A percentile compares a stretch with the other conserved stretches of the same genome.
phyloP scores from a whole-genome alignment of 768 basidiomycete genomes.

The Brasilioporus rufonigricans region DNA sequence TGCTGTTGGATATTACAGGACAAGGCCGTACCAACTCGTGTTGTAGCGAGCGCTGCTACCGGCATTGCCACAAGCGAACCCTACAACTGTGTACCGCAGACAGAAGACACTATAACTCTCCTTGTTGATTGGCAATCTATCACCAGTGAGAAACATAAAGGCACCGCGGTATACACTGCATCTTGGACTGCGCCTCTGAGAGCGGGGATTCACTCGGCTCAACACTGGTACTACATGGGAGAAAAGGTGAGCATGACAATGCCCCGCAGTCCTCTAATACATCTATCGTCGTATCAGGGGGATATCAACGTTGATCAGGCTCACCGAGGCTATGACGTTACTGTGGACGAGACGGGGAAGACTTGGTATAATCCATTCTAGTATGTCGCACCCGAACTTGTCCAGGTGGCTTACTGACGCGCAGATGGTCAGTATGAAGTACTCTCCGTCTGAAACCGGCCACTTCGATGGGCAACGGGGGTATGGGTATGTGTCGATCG shows the following conservation, averaged over 20 bases:
- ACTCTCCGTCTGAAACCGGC: conserved; percentile 86
- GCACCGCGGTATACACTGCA: conserved; percentile 90
- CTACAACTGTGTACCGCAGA: conserved; percentile 80
- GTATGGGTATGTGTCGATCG: conserved; percentile 89
- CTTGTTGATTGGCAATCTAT: conserved; percentile 92
- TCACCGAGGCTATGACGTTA: conserved; percentile 89
- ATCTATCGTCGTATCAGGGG: conserved; percentile 48
- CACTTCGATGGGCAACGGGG: conserved; percentile 94
- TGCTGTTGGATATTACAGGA: conserved; percentile 83
- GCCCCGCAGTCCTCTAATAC: not conserved
- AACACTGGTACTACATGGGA: conserved; percentile 95
- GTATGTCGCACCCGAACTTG: conserved; percentile 44
- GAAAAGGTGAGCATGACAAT: conserved; percentile 58
- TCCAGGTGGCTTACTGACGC: conserved; percentile 5
- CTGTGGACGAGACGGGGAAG: conserved; percentile 82
- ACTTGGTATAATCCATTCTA: conserved; percentile 89
- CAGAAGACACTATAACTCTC: conserved; percentile 94
- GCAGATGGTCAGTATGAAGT: conserved; percentile 71
- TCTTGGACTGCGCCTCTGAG: conserved; percentile 93
- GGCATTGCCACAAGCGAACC: conserved; percentile 90
- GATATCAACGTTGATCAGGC: conserved; percentile 93
- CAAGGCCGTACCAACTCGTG: conserved; percentile 74
- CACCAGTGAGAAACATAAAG: conserved; percentile 69
- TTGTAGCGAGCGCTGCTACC: conserved; percentile 86
- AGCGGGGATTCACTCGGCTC: conserved; percentile 85